These are phyloP conservation scores for Synchytrium microbalum DNA, from an alignment of 371 early-diverging fungal species.

Conservation along the genomic window DNA sequence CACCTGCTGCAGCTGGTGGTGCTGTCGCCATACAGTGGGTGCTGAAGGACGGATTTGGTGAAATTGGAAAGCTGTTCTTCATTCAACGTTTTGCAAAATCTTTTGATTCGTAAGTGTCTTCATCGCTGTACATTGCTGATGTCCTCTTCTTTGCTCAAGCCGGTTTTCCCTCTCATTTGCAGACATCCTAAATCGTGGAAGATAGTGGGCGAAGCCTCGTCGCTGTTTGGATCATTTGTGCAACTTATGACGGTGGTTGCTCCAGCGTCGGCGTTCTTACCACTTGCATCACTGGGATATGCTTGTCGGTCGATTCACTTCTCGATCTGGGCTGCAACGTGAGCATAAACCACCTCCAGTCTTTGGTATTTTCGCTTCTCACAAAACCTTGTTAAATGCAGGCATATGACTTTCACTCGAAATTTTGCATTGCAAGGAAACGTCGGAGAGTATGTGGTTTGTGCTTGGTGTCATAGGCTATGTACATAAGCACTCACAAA, in stretches of 20 bases:
- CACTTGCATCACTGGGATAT: constrained; percentile 55
- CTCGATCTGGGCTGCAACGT: constrained; percentile 56
- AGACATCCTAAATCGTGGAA: constrained; percentile 65
- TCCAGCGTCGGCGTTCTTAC: constrained; percentile 45
- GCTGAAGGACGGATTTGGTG: constrained; percentile 59
- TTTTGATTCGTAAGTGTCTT: constrained; percentile 44
- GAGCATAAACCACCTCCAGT: too few species aligned
- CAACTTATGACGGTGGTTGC: constrained; percentile 52
- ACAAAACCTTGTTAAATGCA: too few species aligned
- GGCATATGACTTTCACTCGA: constrained; percentile 64
- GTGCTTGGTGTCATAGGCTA: not conserved
- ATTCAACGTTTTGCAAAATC: constrained; percentile 59
- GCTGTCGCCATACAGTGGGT: constrained; percentile 71
- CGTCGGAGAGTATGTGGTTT: constrained; percentile 37
- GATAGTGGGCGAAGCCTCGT: constrained; percentile 39
- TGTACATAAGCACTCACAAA: not conserved
- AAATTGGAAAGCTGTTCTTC: constrained; percentile 65
- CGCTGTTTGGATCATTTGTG: constrained; percentile 44
- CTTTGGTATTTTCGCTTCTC: too few species aligned
- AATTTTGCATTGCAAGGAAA: constrained; percentile 58
- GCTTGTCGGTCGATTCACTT: constrained; percentile 55
- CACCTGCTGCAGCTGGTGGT: constrained; percentile 49
- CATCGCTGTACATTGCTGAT: constrained; percentile 22
- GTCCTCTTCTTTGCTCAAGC: constrained; percentile 51
- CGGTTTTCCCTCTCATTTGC: constrained; percentile 36